Base-by-base conservation (phyloP, 768 basidiomycete genomes). In the Pisolithus marmoratus region DNA sequence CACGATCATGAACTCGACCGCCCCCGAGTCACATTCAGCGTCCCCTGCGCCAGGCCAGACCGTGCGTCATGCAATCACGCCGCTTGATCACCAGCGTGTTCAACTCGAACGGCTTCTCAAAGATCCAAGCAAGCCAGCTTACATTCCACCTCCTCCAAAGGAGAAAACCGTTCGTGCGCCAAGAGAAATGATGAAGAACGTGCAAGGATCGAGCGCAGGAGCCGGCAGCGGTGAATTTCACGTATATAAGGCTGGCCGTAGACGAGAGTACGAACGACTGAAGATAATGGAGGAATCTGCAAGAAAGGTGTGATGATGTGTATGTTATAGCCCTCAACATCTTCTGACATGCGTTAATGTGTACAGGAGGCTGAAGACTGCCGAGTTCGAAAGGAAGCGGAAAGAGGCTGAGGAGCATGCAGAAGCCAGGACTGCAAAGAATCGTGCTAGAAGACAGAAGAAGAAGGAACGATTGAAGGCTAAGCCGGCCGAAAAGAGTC, bases 181-280 rank as follows among this genome's bases (percentile, higher is more conserved):
- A 8, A 77, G 90, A 46, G 96, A 93, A 67, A 93, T 93, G 90
- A 97, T 99, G 90, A 97, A 96, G 79, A 98, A 98, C 60, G 95
- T 99, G 7, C 94, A 97, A 69, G 96, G 96, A 0, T 94, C 91
- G 15, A 92, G 90, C 68, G 94, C 96, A 7, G 96, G 95, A 42
- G 96, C 96, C 17, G 96, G 96, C 47, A 92, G 90, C 51, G 95
- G 95, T 40, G 94, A 95, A 69, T 97, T 98, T 64, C 96, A 99
- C 65, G 96, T 99, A 0, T 99, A 98, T 74, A 98, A 98, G 65
- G 94, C 95, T 17, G 84, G 86, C 57, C 74, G 96, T 55, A 78
- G 95, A 63, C 78, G 95, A 61, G 96, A 99, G 72, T 98, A 97
- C 61, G 96, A 99, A 70, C 75, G 96, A 52, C 65, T 98, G 52